phyloP scores from a whole-genome alignment of 441 rosid species.

The Theobroma grandiflorum region DNA sequence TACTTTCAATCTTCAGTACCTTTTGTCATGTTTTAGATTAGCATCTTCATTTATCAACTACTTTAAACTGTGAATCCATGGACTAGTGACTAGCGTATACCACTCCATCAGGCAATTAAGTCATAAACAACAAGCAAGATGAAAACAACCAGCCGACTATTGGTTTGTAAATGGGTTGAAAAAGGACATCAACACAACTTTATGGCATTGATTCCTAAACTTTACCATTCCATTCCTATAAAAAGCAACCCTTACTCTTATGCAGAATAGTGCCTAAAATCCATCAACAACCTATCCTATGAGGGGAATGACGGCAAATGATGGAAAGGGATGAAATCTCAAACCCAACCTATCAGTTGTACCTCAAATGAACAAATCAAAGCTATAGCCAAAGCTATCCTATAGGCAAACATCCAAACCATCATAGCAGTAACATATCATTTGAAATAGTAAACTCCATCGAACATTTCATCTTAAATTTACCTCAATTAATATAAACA shows the following conservation, averaged over 20 bases:
- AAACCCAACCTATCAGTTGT: background rate
- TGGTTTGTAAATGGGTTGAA: background rate
- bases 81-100: background rate
- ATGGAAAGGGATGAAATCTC: background rate
- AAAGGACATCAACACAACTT: background rate
- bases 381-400: background rate
- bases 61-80: background rate
- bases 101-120: background rate
- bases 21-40: background rate
- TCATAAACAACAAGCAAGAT: background rate
- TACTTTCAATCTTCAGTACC: background rate
- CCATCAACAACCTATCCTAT: background rate
- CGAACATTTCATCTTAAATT: constrained; percentile 13
- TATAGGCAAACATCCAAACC: background rate
- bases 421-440: background rate
- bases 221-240: background rate
- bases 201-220: background rate
- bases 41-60: background rate
- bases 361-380: constrained; percentile 6
- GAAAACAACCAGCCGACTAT: background rate
- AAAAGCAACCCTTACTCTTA: background rate
- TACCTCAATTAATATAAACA: background rate
- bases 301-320: background rate
- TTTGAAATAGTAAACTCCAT: background rate
- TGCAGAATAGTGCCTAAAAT: background rate